Base-by-base conservation (phyloP, 257 asterid species). In the Fraxinus americana region DNA sequence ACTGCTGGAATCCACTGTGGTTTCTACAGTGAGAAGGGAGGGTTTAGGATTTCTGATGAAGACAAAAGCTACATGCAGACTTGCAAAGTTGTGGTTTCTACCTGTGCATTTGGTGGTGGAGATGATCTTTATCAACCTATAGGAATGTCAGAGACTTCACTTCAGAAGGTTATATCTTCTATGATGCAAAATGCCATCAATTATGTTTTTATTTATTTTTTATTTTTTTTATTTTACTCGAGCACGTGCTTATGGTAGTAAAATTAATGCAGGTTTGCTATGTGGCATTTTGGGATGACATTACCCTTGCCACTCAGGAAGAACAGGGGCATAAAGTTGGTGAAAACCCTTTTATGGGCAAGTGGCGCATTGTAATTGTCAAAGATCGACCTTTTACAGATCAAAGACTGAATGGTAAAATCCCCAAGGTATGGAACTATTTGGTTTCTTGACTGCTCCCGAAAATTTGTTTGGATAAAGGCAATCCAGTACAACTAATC, bases 51-150 rank as follows among this genome's bases (percentile, higher is more conserved):
- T 81, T 90, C 97, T 41, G 93, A 87, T 79, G 92, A 89, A 82
- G 99, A 96, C 86, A 89, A 87, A 80, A 76, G 72, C 71, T 93
- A 86, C 78, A 90, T 96, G 98, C 75, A 82, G 41, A 82, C 92
- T 27, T 96, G 99, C 85, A 83, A 92, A 84, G 92, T 83, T 63
- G 99, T 91, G 84, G 98, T 96, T 79, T 96, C 98, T 14, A 96
- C 99, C 19, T 96, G 99, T 88, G 95, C 99, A 80, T 96, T 96
- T 89, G 99, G 99, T 71, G 99, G 99, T 74, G 99, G 99, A 73
- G 99, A 96, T 84, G 91, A 93, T 88, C 97, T 93, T 38, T 96
- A 96, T 86, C 97, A 96, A 88, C 99, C 99, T 57, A 93, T 96
- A 79, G 98, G 88, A 74, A 79, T 80, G 87, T 73, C 86, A 30